These are phyloP conservation scores for Hypomyces perniciosus DNA, from an alignment of 2,329 filamentous ascomycete species.

Conservation along the genomic window DNA sequence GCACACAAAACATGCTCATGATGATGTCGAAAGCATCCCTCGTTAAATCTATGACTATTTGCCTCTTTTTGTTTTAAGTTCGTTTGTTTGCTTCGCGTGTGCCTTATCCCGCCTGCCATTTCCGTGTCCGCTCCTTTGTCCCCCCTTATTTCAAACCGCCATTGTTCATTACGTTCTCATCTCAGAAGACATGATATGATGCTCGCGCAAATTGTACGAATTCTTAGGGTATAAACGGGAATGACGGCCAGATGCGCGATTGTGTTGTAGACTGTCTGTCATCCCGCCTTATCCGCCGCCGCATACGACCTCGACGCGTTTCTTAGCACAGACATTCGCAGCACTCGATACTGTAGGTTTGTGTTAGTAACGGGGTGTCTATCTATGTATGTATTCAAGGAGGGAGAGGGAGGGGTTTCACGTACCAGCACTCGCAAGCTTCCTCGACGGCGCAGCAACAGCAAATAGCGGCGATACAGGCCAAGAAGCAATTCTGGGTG, in stretches of 20 bases:
- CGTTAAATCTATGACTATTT: constrained; percentile 4
- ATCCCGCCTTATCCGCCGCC: too few species aligned
- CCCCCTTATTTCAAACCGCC: too few species aligned
- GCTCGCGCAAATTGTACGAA: too few species aligned
- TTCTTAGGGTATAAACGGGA: too few species aligned
- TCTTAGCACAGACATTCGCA: constrained; percentile 36
- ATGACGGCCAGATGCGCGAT: too few species aligned
- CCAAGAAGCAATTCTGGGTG: constrained; percentile 38
- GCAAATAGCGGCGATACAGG: constrained; percentile 43
- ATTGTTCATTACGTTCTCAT: too few species aligned
- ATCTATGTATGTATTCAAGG: not conserved
- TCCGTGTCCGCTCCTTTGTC: too few species aligned
- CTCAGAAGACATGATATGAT: too few species aligned
- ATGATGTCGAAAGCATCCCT: not conserved
- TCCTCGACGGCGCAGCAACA: constrained; percentile 47
- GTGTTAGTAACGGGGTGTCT: not conserved
- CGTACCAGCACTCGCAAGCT: constrained; percentile 45
- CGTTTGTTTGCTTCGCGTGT: too few species aligned
- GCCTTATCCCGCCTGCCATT: too few species aligned
- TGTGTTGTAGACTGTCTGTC: too few species aligned
- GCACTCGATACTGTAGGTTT: constrained; percentile 30
- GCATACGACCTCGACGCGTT: not conserved
- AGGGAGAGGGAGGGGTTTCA: constrained; percentile 3
- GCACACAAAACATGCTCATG: not conserved
- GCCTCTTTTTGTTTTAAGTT: too few species aligned